Evolutionary conservation across 345 rosid genomes (phyloP).

Genomic region (Linum trigynum): DNA sequence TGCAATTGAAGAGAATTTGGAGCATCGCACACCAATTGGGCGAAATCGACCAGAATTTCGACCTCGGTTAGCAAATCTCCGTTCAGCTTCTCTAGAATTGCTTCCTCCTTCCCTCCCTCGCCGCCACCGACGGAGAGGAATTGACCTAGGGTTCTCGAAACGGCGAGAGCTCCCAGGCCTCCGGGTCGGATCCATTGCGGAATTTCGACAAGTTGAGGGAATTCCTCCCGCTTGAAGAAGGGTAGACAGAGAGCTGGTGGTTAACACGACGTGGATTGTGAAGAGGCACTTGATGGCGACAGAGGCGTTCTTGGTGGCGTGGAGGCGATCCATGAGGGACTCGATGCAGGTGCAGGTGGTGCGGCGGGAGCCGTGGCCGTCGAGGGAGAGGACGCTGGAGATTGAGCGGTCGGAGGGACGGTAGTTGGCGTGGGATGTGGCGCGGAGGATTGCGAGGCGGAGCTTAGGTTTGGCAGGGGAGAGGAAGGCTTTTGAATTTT

Average conservation of each 20-base stretch:
- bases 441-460: conserved; percentile 30
- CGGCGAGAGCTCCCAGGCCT: conserved; percentile 18
- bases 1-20: too few relatives aligned
- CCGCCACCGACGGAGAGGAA: conserved; percentile 13
- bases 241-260: conserved; percentile 31
- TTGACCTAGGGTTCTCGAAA: conserved; percentile 33
- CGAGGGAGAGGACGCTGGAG: conserved; percentile 29
- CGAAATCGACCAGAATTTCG: conserved; percentile 28
- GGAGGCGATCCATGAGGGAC: conserved; percentile 28
- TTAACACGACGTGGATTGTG: conserved; percentile 29
- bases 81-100: conserved; percentile 11
- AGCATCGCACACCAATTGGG: conserved; percentile 18
- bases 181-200: conserved; percentile 24
- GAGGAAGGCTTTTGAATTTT: conserved; percentile 22
- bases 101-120: conserved; percentile 3
- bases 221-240: conserved; percentile 33
- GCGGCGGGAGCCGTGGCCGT: conserved; percentile 16
- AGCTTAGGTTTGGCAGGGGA: conserved; percentile 18
- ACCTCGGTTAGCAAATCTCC: conserved; percentile 30
- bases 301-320: conserved; percentile 17
- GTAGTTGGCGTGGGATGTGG: conserved; percentile 32
- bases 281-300: conserved; percentile 55
- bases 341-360: conserved; percentile 30
- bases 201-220: conserved; percentile 37
- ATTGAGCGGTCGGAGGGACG: conserved; percentile 28